Evolutionary conservation across 2,329 filamentous ascomycete species (phyloP), one percentile per base, ranked within the genome.

Genomic region (Monilinia polystroma): DNA sequence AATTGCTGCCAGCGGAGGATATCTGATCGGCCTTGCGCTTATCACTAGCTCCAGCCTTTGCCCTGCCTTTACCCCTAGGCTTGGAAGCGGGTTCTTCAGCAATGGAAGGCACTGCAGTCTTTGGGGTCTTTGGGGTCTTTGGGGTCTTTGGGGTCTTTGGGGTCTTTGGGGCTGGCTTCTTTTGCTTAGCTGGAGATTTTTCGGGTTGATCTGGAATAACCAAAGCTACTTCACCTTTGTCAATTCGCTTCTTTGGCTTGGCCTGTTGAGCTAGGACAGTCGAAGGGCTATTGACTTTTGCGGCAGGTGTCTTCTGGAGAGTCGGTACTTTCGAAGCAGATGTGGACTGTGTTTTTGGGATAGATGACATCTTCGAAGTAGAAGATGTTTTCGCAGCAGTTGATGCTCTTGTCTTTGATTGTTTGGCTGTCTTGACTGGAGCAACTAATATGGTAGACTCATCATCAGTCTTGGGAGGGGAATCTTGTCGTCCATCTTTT

Each of bases 21-120:
- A 62, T 62, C 38, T 66, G 55, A 26, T 53, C 49, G 38, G 64
- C 64, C 20, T 66, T 66, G 6, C 64, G 64, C 26, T 67, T 64
- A 12, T 55, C 54, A 20, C 18, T 32, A 16, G 64, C 53, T 55
- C 60, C 51, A 35, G 35, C 54, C 47, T 65, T 56, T 5, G 59
- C 29, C 45, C 38, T 55, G 20, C 47, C 20, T 23, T 60, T 66
- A 18, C n/a, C 26, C 47, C 53, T 66, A 14, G 47, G 10, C 2
- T 65, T 65, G 2, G 55, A 4, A 12, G 32, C 26, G 18, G 45
- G 43, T 20, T 65, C 45, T 41, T 47, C 32, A 43, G 32, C 6
- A 10, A 47, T 29, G n/a, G 23, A 3, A 45, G 63, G 5, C 38
- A 32, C 5, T 49, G 29, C 32, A 26, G 35, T 4, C 14, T 66